Evolutionary conservation across 257 asterid genomes (phyloP).

Genomic region (Leptodermis oblonga): DNA sequence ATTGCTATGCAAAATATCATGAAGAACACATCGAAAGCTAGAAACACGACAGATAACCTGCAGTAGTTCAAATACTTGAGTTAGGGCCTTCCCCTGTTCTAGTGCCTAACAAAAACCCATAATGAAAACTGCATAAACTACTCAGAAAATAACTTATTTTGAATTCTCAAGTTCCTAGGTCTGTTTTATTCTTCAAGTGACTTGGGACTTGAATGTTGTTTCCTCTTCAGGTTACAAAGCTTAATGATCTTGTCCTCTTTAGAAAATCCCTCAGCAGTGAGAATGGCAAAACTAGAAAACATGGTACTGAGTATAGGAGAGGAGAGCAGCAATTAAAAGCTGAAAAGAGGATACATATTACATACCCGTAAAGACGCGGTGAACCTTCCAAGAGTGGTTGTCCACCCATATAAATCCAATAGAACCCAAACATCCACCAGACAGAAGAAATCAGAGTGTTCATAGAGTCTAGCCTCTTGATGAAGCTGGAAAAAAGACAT

Average conservation of each 20-base stretch:
- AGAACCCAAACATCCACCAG: constrained; percentile 96
- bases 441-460: constrained; percentile 68
- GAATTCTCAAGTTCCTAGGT: not conserved
- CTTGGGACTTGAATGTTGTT: not conserved
- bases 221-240: not conserved
- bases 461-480: constrained; percentile 64
- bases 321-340: no score
- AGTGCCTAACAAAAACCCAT: not conserved
- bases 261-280: not conserved
- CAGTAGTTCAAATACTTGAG: constrained; percentile 23
- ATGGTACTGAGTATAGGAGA: not conserved
- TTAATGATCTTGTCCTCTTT: not conserved
- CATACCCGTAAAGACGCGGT: constrained; percentile 89
- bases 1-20: constrained; percentile 77
- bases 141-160: not conserved
- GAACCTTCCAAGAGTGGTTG: constrained; percentile 67
- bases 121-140: not conserved
- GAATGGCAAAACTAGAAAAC: not conserved
- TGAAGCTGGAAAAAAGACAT: constrained; percentile 39
- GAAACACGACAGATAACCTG: constrained; percentile 78
- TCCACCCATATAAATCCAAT: constrained; percentile 80
- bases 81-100: not conserved
- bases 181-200: not conserved
- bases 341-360: constrained; percentile 19
- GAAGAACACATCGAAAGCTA: constrained; percentile 82